Evolutionary conservation across 768 basidiomycete genomes (phyloP).

Genomic region (Pluteus cervinus): DNA sequence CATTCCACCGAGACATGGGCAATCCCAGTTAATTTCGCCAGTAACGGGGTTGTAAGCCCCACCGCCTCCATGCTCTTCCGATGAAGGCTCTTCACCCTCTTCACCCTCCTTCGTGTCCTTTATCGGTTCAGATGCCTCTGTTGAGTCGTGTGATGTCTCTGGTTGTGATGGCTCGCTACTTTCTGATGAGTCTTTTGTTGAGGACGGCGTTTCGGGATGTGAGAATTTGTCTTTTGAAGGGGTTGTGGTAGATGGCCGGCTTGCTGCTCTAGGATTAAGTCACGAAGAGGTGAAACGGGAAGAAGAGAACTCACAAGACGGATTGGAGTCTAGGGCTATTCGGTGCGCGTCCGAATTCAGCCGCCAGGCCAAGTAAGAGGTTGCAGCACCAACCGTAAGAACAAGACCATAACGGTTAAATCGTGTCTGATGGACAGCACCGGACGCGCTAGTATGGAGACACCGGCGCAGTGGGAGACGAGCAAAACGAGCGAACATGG

Average conservation of each 20-base stretch:
- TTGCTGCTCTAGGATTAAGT: conserved; percentile 5
- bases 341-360: conserved; percentile 32
- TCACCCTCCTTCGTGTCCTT: conserved; percentile 7
- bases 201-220: not conserved
- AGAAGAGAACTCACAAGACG: conserved; percentile 7
- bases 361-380: conserved; percentile 44
- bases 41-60: conserved; percentile 92
- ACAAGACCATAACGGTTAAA: conserved; percentile 24
- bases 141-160: not conserved
- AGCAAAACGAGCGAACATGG: conserved; percentile 51
- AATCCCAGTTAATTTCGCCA: conserved; percentile 99
- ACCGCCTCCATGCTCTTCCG: conserved; percentile 17
- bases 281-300: not conserved
- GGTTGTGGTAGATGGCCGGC: not conserved
- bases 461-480: conserved; percentile 48
- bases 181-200: not conserved
- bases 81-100: conserved; percentile 14
- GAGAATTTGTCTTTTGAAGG: not conserved
- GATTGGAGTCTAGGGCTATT: conserved; percentile 44
- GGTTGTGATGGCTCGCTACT: not conserved
- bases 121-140: not conserved
- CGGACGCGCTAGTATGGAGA: conserved; percentile 36
- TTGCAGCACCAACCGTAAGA: conserved; percentile 38
- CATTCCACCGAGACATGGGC: conserved; percentile 98
- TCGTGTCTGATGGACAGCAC: conserved; percentile 12